Evolutionary conservation across 2,329 filamentous ascomycete species (phyloP), one percentile per base, ranked within the genome.

Genomic region (Microascus cirrosus): DNA sequence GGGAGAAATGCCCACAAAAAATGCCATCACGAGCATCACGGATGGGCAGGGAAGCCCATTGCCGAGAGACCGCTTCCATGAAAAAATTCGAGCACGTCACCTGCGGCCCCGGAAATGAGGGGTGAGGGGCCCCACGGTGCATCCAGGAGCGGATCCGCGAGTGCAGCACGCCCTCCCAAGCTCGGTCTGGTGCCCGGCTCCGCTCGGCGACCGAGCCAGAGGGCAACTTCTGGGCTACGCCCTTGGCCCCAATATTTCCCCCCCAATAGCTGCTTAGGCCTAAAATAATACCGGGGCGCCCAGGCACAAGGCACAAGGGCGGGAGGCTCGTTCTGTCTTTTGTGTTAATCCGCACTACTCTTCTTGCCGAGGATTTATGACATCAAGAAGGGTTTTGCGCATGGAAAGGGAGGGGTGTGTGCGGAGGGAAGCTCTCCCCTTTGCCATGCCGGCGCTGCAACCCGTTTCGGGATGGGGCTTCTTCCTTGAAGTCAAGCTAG

Each of bases 191-290:
- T 3, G n/a, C 10, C 28, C 55, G 55, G 55, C 18, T 52, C 55
- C 55, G 55, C 32, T 57, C 55, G 55, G 55, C 55, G 55, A 57
- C 55, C 55, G 55, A 57, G 55, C 39, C 24, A n/a, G 28, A 8
- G n/a, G 12, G 45, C 22, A 11, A 20, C 20, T 12, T 11, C n/a
- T 2, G 45, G 20, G 11, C n/a, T n/a, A n/a, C n/a, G n/a, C n/a
- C n/a, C 45, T 50, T 50, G 18, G 36, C 22, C 20, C 45, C 45
- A 22, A 50, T 24, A 50, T 45, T 45, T 42, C 36, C 39, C 7
- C 39, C 39, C 5, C 13, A n/a, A n/a, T 45, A n/a, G 8, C 39
- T 45, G 15, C 13, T n/a, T 15, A 15, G 36, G 36, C 36, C 39
- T 32, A 32, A 32, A 32, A 32, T 32, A 32, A 32, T 32, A 32